Conservation (phyloP, 73 alveolate species). For the Durusdinium trenchii region DNA sequence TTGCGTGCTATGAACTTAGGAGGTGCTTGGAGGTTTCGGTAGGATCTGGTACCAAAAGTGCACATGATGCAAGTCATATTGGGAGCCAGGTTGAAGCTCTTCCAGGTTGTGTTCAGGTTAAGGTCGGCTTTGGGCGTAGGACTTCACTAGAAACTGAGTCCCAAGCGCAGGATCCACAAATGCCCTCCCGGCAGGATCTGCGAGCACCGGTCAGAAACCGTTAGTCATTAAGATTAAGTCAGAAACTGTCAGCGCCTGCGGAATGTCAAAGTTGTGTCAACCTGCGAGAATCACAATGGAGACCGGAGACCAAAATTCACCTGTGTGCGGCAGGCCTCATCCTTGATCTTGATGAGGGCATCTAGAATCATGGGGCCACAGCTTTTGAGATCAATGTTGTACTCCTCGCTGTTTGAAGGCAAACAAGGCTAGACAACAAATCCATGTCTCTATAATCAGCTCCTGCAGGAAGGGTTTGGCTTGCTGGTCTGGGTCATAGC, state of each 20-base stretch:
- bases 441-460: background rate
- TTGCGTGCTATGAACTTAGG: no score
- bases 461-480: conserved; percentile 91
- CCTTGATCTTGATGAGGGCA: conserved; percentile 98
- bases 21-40: no score
- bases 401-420: conserved; percentile 35
- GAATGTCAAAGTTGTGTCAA: conserved; percentile 98
- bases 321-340: conserved; percentile 95
- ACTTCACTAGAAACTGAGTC: background rate
- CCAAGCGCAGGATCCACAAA: conserved; percentile 98
- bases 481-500: conserved; percentile 77
- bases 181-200: conserved; percentile 99
- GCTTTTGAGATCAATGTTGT: conserved; percentile 96
- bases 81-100: background rate
- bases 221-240: no score
- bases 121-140: no score
- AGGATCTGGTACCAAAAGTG: no score
- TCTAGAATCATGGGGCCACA: conserved; percentile 98
- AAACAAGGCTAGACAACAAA: background rate
- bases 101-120: no score
- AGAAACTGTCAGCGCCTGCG: conserved; percentile 97
- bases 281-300: conserved; percentile 84
- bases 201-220: background rate
- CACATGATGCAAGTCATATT: no score
- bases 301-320: background rate